Evolutionary conservation across 2,329 filamentous ascomycete species (phyloP), one percentile per base, ranked within the genome.

Genomic region (Pseudodiploospora longispora): DNA sequence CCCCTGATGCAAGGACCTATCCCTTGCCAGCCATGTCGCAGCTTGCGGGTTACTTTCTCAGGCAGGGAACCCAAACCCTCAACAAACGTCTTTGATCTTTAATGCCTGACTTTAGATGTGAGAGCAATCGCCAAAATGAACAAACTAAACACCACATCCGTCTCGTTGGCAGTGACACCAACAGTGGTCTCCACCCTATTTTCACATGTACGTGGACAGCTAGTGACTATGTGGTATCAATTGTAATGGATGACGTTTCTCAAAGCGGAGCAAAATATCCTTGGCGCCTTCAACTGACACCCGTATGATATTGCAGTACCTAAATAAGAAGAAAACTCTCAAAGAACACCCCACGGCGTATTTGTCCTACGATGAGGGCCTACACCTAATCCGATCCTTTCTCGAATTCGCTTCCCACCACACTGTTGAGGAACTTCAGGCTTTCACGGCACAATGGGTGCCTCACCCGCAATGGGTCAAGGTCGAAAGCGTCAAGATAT

Each of bases 281-380:
- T 9, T 38, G 36, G 10, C 29, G 36, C 10, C 29, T 2, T 9
- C 10, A 10, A 27, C 36, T 38, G 27, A 38, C 36, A 27, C 5
- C 27, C 29, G 10, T 29, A 28, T 28, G 36, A 43, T 10, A 33
- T 31, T 46, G 30, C 43, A 93, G 85, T 96, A 93, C 64, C 71
- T 95, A 48, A 85, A 95, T 57, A 83, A 86, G 51, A 85, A 84
- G 50, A 85, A 85, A 57, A 76, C 80, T 1, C 73, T 84, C 30
- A 80, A 76, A 49, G 73, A 90, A 52, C 90, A 90, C 50, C 91
- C 91, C 1, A 95, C 87, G 1, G 85, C 86, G 1, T 87, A 95
- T 62, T 81, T 98, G 44, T 90, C 89, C 42, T 98, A 98, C 67
- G 87, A 97, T 60, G 87, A 96, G 67, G 91, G 90, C 33, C 75